phyloP scores from a whole-genome alignment of 2,329 filamentous ascomycete species.

The Diatrype stigma region DNA sequence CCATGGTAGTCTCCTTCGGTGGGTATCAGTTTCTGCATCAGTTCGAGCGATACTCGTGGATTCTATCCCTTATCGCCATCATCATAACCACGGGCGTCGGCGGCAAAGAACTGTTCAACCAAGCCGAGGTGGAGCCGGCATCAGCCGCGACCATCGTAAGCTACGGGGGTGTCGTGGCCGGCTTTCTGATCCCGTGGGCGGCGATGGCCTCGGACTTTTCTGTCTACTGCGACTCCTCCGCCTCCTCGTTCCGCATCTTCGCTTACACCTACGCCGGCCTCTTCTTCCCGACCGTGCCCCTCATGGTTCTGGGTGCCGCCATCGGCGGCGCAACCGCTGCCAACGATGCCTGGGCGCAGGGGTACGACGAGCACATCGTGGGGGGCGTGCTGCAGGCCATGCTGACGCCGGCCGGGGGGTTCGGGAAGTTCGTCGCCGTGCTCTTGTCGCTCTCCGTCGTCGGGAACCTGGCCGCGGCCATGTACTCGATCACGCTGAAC shows the following conservation, averaged over 20 bases:
- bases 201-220: conserved; percentile 54
- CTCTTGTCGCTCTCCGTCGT: conserved; percentile 34
- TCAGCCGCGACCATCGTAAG: conserved; percentile 30
- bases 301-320: conserved; percentile 37
- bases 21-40: conserved; percentile 1
- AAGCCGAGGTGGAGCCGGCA: conserved; percentile 11
- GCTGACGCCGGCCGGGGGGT: conserved; percentile 24
- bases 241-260: conserved; percentile 39
- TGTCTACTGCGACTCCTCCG: conserved; percentile 48
- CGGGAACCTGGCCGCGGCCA: conserved; percentile 33
- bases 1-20: conserved; percentile 1
- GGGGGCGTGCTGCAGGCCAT: conserved; percentile 20
- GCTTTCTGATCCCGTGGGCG: conserved; percentile 52
- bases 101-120: background rate
- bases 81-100: conserved; percentile 1
- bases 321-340: conserved; percentile 20
- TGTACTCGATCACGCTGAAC: conserved; percentile 35
- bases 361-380: conserved; percentile 16
- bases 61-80: background rate
- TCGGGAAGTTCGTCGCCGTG: conserved; percentile 34
- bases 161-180: conserved; percentile 44
- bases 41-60: conserved; percentile 1
- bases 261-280: conserved; percentile 50
- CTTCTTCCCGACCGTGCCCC: conserved; percentile 42
- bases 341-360: conserved; percentile 16